Base-by-base conservation (phyloP, 2,329 filamentous ascomycete genomes). In the Tolypocladium guangdongense region DNA sequence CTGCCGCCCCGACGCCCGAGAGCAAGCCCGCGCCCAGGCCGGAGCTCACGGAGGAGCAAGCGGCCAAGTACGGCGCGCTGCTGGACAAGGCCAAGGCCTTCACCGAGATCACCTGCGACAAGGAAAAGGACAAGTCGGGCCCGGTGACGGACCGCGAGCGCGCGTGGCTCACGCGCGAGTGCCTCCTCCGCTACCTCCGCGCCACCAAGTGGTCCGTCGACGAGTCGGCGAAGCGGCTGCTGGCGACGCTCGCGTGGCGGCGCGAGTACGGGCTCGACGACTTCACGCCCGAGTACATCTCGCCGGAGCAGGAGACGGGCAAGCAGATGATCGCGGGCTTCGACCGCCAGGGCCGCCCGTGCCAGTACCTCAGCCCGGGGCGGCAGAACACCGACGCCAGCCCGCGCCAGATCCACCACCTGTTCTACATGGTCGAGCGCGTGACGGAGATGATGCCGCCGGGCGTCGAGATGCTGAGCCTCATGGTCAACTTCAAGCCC, bases 401-500 rank as follows among this genome's bases (percentile, higher is more conserved):
- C 57, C 88, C 90, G 38, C 81, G 89, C 61, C 93, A 97, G 73
- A 84, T 96, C 53, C 85, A 99, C 71, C 91, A 97, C 68, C 75
- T 99, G 56, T 90, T 96, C 51, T 99, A 87, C 74, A 96, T 97
- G 91, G 73, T 97, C 43, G 93, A 99, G 75, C 81, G 89, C 38
- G 84, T 88, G 36, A 82, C 96, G 59, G 91, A 96, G 62, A 72
- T 97, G 57, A 90, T 95, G 82, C 86, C 87, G 0, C 78, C 91
- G 0, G 87, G 87, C 16, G 89, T 95, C 66, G 93, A 97, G 73
- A 93, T 83, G 49, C 71, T 96, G 55, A 87, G 88, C 45, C 77
- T 99, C 53, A 75, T 97, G 60, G 91, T 97, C 70, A 92, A 96
- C 73, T 97, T 96, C 76, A 89, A 90, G 70, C 80, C 85, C 56